phyloP scores from a whole-genome alignment of 1,284 basidiomycete genomes.

The Leccinum ponderosum region DNA sequence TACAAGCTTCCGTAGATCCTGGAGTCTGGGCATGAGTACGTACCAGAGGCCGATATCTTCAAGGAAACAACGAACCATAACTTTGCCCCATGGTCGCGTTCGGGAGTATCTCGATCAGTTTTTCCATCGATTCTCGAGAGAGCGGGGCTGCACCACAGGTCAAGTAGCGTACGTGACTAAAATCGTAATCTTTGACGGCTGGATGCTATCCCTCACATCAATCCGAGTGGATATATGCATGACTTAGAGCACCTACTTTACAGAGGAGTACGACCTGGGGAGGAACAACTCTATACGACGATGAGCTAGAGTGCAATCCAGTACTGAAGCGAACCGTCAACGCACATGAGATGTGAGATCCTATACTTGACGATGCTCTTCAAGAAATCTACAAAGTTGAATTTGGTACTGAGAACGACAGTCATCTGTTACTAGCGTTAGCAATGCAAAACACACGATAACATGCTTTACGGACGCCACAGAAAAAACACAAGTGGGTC shows the following conservation, averaged over 20 bases:
- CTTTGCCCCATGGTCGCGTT: constrained; percentile 48
- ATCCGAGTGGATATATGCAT: neutral
- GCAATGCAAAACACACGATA: neutral
- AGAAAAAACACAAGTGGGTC: constrained; percentile 45
- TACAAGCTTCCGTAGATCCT: constrained; percentile 48
- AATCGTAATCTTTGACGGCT: constrained; percentile 52
- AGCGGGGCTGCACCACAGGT: constrained; percentile 66
- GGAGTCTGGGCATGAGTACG: neutral
- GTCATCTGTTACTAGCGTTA: constrained; percentile 35
- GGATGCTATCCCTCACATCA: constrained; percentile 43
- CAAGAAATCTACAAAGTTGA: constrained; percentile 53
- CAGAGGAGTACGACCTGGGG: constrained; percentile 55
- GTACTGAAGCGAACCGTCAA: constrained; percentile 14
- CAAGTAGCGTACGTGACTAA: constrained; percentile 49
- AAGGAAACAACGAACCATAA: constrained; percentile 41
- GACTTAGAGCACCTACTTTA: constrained; percentile 47
- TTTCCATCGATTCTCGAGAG: constrained; percentile 48
- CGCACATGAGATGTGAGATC: constrained; percentile 53
- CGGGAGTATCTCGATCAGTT: constrained; percentile 48
- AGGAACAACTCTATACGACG: constrained; percentile 46
- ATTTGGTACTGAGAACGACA: constrained; percentile 52
- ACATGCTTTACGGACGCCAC: constrained; percentile 35
- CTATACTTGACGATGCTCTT: constrained; percentile 53
- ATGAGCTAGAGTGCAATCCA: constrained; percentile 20
- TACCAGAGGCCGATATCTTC: neutral